Evolutionary conservation across 305 asterid genomes (phyloP).

Genomic region (Caryopteris hybrid): DNA sequence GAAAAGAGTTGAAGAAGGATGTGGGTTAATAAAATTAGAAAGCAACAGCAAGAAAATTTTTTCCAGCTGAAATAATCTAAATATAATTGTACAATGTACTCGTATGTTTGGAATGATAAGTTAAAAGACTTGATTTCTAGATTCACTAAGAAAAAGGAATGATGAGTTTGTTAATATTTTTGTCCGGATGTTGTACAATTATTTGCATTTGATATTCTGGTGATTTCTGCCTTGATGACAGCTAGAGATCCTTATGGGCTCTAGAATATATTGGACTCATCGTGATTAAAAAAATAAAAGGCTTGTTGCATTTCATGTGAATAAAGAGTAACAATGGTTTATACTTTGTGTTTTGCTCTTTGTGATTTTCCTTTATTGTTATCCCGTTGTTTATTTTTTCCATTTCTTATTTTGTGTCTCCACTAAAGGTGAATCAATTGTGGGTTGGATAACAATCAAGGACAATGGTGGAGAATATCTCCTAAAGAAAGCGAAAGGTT

Average conservation of each 20-base stretch:
- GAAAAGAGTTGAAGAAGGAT: not conserved
- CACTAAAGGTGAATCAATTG: too few species aligned
- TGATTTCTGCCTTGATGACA: not conserved
- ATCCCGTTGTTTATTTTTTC: too few species aligned
- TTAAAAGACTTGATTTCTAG: not conserved
- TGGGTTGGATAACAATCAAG: too few species aligned
- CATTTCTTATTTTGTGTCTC: too few species aligned
- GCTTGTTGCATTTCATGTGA: not conserved
- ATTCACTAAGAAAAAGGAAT: not conserved
- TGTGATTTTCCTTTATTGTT: not conserved
- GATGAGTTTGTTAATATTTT: not conserved
- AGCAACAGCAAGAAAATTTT: not conserved
- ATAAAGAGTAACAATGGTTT: not conserved
- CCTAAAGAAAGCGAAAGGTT: too few species aligned
- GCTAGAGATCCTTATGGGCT: not conserved
- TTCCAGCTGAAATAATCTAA: not conserved
- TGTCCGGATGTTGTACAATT: not conserved
- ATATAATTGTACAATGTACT: not conserved
- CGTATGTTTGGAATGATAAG: not conserved
- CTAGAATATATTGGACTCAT: not conserved
- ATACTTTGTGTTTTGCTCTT: too few species aligned
- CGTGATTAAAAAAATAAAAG: not conserved
- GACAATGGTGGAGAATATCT: too few species aligned
- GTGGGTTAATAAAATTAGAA: not conserved
- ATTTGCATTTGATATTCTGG: conserved; percentile 1